Conservation (phyloP, 2,329 filamentous ascomycete species). For the Teratosphaeriaceae sp. region DNA sequence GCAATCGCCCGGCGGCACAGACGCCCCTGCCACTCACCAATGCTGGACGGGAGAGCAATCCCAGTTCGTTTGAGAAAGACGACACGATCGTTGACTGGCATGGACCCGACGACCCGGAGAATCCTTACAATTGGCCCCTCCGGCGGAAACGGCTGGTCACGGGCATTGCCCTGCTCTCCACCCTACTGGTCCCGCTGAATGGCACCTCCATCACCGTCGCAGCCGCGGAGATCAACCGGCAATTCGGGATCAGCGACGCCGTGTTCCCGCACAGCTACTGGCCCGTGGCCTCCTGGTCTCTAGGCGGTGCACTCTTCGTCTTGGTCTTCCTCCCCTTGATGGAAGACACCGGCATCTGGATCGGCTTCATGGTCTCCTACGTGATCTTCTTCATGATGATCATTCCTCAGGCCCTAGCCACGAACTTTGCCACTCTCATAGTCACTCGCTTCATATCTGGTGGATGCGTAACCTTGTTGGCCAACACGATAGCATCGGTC, state of each 20-base stretch:
- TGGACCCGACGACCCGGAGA: slow-evolving; percentile 41
- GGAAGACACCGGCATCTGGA: slow-evolving; percentile 31
- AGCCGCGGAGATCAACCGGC: slow-evolving; percentile 24
- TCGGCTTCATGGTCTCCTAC: slow-evolving; percentile 26
- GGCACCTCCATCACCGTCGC: slow-evolving; percentile 33
- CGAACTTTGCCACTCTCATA: slow-evolving; percentile 33
- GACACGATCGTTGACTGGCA: slow-evolving; percentile 39
- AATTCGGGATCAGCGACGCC: slow-evolving; percentile 30
- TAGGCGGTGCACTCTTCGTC: slow-evolving; percentile 32
- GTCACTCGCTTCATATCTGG: slow-evolving; percentile 33
- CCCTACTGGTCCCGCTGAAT: slow-evolving; percentile 30
- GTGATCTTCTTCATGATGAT: slow-evolving; percentile 31
- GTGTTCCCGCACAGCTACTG: slow-evolving; percentile 35
- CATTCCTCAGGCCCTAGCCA: slow-evolving; percentile 33
- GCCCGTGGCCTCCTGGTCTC: slow-evolving; percentile 31
- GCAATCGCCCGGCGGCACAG: background rate
- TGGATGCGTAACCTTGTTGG: slow-evolving; percentile 30
- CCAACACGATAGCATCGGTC: slow-evolving; percentile 31
- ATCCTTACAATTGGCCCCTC: slow-evolving; percentile 30
- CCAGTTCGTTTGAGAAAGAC: slow-evolving; percentile 6
- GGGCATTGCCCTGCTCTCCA: slow-evolving; percentile 25
- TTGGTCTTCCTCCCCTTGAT: slow-evolving; percentile 31
- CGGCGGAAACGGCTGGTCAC: slow-evolving; percentile 30
- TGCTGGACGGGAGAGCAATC: background rate
- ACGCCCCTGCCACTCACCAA: background rate